Conservation (phyloP, 1,139 yeast species). For the Zygosaccharomyces sapae region DNA sequence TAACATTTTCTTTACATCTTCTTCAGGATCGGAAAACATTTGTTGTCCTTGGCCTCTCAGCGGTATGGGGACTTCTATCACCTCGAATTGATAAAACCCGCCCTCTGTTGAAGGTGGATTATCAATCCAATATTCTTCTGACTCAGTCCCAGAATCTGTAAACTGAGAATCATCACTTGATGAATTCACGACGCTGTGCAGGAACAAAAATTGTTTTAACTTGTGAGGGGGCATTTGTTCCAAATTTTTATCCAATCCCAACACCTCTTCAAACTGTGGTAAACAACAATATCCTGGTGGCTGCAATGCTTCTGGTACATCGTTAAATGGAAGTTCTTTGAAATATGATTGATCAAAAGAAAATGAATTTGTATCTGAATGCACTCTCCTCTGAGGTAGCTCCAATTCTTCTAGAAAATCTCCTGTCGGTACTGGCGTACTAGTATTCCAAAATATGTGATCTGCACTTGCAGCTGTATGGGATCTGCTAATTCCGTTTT, state of each 20-base stretch:
- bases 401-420: not conserved
- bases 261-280: conserved; percentile 11
- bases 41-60: conserved; percentile 2
- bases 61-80: conserved; percentile 11
- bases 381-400: not conserved
- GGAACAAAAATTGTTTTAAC: conserved; percentile 11
- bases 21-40: not conserved
- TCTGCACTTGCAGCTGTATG: not conserved
- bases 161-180: conserved; percentile 14
- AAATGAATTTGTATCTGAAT: not conserved
- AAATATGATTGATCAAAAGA: not conserved
- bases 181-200: conserved; percentile 11
- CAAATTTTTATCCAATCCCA: conserved; percentile 5
- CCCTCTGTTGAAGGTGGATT: conserved; percentile 3
- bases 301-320: not conserved
- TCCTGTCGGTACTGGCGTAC: not conserved
- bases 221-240: conserved; percentile 10
- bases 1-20: conserved; percentile 2
- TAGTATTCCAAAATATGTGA: conserved; percentile 1
- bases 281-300: not conserved
- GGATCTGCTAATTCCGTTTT: not conserved
- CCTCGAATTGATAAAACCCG: conserved; percentile 7
- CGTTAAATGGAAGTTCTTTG: not conserved
- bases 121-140: not conserved
- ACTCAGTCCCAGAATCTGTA: conserved; percentile 7